Base-by-base conservation (phyloP, 495 filamentous ascomycete genomes). In the Rhypophila decipiens region DNA sequence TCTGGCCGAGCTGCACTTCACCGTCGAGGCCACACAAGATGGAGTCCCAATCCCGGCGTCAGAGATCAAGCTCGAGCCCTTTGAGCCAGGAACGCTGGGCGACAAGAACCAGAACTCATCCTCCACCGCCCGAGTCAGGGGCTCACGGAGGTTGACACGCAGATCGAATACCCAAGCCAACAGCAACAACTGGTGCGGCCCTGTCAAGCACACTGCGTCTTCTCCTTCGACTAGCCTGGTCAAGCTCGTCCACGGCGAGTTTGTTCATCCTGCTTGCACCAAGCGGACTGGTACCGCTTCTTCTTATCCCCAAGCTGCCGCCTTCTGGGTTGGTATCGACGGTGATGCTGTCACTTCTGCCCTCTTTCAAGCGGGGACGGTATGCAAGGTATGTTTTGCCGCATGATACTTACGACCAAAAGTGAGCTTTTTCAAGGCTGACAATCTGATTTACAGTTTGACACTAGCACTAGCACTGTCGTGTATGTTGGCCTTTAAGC, bases 171-270 rank as follows among this genome's bases (percentile, higher is more conserved):
- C 55, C 0, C 46, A 27, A 2, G 36, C 44, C 9, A 39, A 7
- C 23, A 59, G 52, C 20, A 38, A 34, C 44, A 65, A 65, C 48
- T 65, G 62, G 62, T 65, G 62, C 35, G 62, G 62, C 1, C 46
- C 62, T 8, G 60, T 63, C 17, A 51, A 40, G 42, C 40, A 43
- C 5, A 42, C 57, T 4, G 45, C 57, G 3, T n/a, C n/a, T n/a
- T n/a, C n/a, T n/a, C n/a, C n/a, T n/a, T 46, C 48, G 8, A 35
- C 22, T 39, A 57, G 58, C 42, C 50, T 49, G 39, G 63, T 65
- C 42, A 53, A 53, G 46, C 20, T 42, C 10, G 44, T 63, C 18
- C 59, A 65, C 24, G 52, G 42, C 12, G 49, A 41, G 24, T 65
- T 52, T 23, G 46, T 57, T 20, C 52, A 57, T 35, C 62, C 62